Percentiles rank a stretch among this genome's conserved stretches.
Evolutionary conservation across 495 filamentous ascomycete genomes (phyloP).

Genomic region (Penicillium samsonianum): DNA sequence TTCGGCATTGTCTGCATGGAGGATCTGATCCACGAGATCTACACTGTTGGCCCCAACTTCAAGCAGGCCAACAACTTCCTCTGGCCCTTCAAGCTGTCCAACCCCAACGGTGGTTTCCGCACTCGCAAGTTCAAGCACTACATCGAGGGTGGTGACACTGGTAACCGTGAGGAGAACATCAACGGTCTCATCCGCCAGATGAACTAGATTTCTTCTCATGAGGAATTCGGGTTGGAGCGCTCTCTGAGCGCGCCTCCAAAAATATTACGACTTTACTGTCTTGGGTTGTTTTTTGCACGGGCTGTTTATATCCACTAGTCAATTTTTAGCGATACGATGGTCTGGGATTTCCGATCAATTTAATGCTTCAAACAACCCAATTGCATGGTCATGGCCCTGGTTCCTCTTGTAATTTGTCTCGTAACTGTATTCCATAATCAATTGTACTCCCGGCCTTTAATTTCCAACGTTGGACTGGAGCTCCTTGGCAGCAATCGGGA

Average conservation of each 20-base stretch:
- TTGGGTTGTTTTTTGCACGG: slow-evolving; percentile 32
- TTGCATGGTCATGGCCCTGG: slow-evolving; percentile 17
- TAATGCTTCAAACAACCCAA: slow-evolving; percentile 46
- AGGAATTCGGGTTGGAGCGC: slow-evolving; percentile 9
- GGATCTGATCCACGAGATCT: slow-evolving; percentile 99
- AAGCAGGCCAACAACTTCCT: slow-evolving; percentile 99
- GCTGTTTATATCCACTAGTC: slow-evolving; percentile 41
- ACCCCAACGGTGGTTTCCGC: slow-evolving; percentile 94
- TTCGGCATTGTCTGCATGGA: slow-evolving; percentile 99
- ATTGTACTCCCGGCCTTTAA: neutral
- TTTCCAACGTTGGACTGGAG: neutral
- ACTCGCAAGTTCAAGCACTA: slow-evolving; percentile 98
- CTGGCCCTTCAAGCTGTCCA: slow-evolving; percentile 99
- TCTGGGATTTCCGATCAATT: slow-evolving; percentile 42
- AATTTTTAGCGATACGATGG: slow-evolving; percentile 44
- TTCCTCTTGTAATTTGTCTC: neutral
- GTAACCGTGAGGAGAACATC: slow-evolving; percentile 99
- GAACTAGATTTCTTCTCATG: slow-evolving; percentile 67
- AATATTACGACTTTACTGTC: slow-evolving; percentile 29
- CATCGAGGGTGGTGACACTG: slow-evolving; percentile 97
- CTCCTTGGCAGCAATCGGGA: neutral
- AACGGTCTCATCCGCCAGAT: slow-evolving; percentile 95
- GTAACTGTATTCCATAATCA: neutral
- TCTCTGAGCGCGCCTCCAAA: slow-evolving; percentile 14
- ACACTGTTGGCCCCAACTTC: slow-evolving; percentile 98